Evolutionary conservation across 2,329 filamentous ascomycete species (phyloP), one percentile per base, ranked within the genome.

Genomic region (Arthrinium phaeospermum): DNA sequence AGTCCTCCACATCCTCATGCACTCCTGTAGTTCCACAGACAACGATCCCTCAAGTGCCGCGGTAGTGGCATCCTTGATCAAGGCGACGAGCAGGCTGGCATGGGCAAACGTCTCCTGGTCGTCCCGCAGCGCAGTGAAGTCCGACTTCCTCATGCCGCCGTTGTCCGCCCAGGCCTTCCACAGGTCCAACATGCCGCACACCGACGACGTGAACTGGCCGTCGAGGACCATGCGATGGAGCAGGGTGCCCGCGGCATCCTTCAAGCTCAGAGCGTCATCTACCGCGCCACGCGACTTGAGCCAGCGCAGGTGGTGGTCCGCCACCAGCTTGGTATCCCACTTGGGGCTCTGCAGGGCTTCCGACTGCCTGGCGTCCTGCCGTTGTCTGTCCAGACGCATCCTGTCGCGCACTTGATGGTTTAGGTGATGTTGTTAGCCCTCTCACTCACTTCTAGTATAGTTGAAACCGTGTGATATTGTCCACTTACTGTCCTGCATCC

Each of bases 151-250:
- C 85, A 90, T 88, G 10, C 88, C 88, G 10, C 87, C 87, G 71
- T 86, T 85, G 44, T 89, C 87, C 1, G 86, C 84, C 86, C 88
- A 90, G 1, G 82, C 80, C 78, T 85, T 87, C 88, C 88, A 90
- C 51, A 78, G 76, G 72, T 89, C 86, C 45, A 90, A 76, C 78
- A 87, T 84, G 45, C 77, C 75, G 72, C 82, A 85, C 3, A 89
- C 72, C 0, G 76, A 76, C 0, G 76, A 75, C 0, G 87, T 76
- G 68, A 87, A 86, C 71, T 81, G 77, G 14, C 83, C 82, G 53
- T 90, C 85, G 3, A 85, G 82, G 0, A 90, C 82, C 86, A 90
- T 89, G 46, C 83, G 83, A 75, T 88, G 86, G 13, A 90, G 78
- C 47, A 89, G 73, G 51, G 78, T 81, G 22, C 86, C 88, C 0